Evolutionary conservation across 768 basidiomycete species (phyloP), one percentile per base, ranked within the genome.

Genomic region (Collybiopsis luxurians): DNA sequence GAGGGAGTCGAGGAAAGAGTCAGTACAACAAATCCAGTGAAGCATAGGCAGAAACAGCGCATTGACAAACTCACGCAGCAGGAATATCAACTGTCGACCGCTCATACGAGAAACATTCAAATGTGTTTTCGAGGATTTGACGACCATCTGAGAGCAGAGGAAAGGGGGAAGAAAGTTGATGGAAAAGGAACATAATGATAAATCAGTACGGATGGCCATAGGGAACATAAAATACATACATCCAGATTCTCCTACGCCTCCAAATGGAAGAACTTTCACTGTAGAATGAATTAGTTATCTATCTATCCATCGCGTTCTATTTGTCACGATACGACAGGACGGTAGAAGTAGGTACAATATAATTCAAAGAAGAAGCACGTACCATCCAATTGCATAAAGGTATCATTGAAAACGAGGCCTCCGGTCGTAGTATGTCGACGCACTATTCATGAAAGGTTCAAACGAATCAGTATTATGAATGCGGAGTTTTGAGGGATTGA

Each of bases 381-480:
- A 87, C 87, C 73, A 40, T 71, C 83, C 0, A 73, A 69, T 26
- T 86, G 87, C n/a, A 92, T 65, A 40, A 90, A 49, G 0, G 76
- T 75, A 53, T 95, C 92, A 61, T 94, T 94, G 15, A 82, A 83
- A 17, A 87, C 56, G 17, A 82, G 81, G 3, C 82, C 78, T 2
- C 93, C 92, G 57, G 88, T 90, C 59, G 78, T 80, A 0, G 92
- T 94, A 63, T 75, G 84, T 46, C 79, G 74, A 63, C 86, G 81
- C 38, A 94, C 88, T 90, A 48, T n/a, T n/a, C 40, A 12, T 54
- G 5, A 39, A 17, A 39, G 30, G 47, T 26, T 23, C 26, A 45
- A 28, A 9, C 23, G 7, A 47, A 15, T 55, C n/a, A 17, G 12
- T 4, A 12, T 31, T 7, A 55, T 28, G 3, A n/a, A n/a, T n/a